Evolutionary conservation across 306 rosid species (phyloP).

Genomic region (Potentilla sterilis): DNA sequence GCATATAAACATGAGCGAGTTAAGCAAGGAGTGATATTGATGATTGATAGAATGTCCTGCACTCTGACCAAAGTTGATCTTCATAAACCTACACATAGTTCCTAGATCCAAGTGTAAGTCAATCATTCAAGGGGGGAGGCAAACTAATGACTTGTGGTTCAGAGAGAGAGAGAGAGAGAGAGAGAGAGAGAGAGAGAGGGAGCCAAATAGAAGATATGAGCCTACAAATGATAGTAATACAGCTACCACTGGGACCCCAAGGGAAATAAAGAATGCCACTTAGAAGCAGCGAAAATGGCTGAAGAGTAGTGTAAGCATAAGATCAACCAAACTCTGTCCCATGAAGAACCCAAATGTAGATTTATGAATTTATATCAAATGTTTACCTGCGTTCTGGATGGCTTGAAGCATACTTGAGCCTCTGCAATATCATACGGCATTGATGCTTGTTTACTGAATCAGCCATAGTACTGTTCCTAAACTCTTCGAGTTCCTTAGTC

Average conservation of each 20-base stretch:
- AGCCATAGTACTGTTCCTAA: conserved; percentile 59
- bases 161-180: not conserved
- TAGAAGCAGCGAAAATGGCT: not conserved
- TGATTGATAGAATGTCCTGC: not conserved
- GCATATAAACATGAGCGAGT: not conserved
- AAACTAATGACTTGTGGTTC: not conserved
- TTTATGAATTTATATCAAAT: conserved; percentile 21
- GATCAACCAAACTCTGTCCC: not conserved
- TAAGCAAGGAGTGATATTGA: conserved; percentile 7
- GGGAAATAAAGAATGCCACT: not conserved
- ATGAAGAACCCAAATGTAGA: not conserved
- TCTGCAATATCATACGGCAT: conserved; percentile 85
- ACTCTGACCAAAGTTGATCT: not conserved
- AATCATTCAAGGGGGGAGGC: not conserved
- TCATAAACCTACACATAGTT: not conserved
- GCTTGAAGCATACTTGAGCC: conserved; percentile 75
- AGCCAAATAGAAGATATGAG: not conserved
- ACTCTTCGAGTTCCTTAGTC: conserved; percentile 92
- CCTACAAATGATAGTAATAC: not conserved
- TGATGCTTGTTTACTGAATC: conserved; percentile 99
- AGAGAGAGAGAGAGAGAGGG: not conserved
- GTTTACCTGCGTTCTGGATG: conserved; percentile 74
- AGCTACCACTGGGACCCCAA: not conserved
- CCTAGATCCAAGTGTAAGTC: not conserved
- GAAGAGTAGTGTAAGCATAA: not conserved